Percentiles rank a stretch among this genome's conserved stretches.
Evolutionary conservation across 1,139 yeast genomes (phyloP).

Genomic region (Yamadazyma siamensis): DNA sequence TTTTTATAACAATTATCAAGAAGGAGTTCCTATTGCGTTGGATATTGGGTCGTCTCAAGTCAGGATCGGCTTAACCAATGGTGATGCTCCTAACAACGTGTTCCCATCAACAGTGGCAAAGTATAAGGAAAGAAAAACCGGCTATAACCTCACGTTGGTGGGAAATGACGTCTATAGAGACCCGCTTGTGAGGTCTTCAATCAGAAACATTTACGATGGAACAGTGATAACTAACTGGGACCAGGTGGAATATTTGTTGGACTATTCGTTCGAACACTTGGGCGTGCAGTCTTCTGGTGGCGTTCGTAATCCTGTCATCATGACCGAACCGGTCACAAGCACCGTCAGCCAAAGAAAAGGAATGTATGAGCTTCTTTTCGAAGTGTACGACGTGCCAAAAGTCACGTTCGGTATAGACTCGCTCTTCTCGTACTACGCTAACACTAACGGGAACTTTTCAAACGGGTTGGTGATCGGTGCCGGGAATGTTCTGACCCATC

Average conservation of each 20-base stretch:
- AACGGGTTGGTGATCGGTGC: slow-evolving; percentile 74
- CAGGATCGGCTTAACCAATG: slow-evolving; percentile 67
- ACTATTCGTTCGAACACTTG: slow-evolving; percentile 77
- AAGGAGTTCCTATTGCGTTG: slow-evolving; percentile 71
- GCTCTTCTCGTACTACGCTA: slow-evolving; percentile 66
- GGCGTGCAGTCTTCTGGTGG: slow-evolving; percentile 58
- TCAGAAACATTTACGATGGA: slow-evolving; percentile 85
- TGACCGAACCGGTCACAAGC: slow-evolving; percentile 75
- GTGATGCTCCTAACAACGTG: slow-evolving; percentile 53
- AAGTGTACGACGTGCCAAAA: slow-evolving; percentile 71
- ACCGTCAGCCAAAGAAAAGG: slow-evolving; percentile 66
- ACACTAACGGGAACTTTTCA: slow-evolving; percentile 28
- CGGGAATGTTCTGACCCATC: slow-evolving; percentile 79
- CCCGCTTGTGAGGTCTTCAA: slow-evolving; percentile 60
- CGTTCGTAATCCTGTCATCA: slow-evolving; percentile 75
- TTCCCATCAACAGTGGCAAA: slow-evolving; percentile 72
- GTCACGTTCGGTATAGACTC: slow-evolving; percentile 81
- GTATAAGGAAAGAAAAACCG: slow-evolving; percentile 73
- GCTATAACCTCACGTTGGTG: slow-evolving; percentile 61
- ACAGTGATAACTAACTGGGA: slow-evolving; percentile 91
- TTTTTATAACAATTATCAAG: slow-evolving; percentile 47
- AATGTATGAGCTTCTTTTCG: slow-evolving; percentile 80
- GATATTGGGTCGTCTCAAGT: slow-evolving; percentile 74
- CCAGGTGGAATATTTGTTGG: slow-evolving; percentile 73
- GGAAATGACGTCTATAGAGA: slow-evolving; percentile 84